phyloP scores from a whole-genome alignment of 2,329 filamentous ascomycete species.

The Verticillium isaacii region DNA sequence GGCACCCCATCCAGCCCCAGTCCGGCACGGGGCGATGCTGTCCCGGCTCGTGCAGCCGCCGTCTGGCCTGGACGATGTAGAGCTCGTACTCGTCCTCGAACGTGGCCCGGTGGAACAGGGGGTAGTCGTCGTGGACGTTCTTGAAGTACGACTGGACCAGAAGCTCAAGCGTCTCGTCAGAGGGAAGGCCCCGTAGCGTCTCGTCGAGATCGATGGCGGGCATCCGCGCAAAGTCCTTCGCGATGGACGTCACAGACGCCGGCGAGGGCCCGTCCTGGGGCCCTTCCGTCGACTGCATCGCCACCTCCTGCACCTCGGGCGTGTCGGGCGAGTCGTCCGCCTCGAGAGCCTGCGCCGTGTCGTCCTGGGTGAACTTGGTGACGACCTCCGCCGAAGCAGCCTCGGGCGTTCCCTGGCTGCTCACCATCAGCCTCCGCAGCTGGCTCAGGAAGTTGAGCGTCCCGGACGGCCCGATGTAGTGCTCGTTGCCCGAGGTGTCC shows the following conservation, averaged over 20 bases:
- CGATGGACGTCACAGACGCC: constrained; percentile 19
- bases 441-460: constrained; percentile 29
- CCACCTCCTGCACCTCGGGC: not conserved
- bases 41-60: constrained; percentile 2
- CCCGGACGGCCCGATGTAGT: constrained; percentile 32
- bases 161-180: constrained; percentile 19
- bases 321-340: constrained; percentile 9
- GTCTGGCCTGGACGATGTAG: constrained; percentile 17
- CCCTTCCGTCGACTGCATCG: not conserved
- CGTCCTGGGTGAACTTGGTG: constrained; percentile 16
- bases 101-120: constrained; percentile 26
- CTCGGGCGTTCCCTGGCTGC: constrained; percentile 11
- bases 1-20: constrained; percentile 28
- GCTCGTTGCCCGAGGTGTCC: constrained; percentile 27
- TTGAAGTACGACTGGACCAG: constrained; percentile 29
- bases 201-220: constrained; percentile 21
- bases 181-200: constrained; percentile 19
- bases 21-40: constrained; percentile 15
- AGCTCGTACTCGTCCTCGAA: constrained; percentile 29
- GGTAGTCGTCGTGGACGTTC: constrained; percentile 28
- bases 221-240: constrained; percentile 21
- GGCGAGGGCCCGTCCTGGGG: constrained; percentile 15
- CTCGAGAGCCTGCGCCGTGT: constrained; percentile 20
- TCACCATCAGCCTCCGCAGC: constrained; percentile 24
- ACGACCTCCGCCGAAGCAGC: constrained; percentile 1